These are phyloP conservation scores for Groenewaldozyma auringiensis DNA, from an alignment of 1,139 yeast species.

Conservation along the genomic window DNA sequence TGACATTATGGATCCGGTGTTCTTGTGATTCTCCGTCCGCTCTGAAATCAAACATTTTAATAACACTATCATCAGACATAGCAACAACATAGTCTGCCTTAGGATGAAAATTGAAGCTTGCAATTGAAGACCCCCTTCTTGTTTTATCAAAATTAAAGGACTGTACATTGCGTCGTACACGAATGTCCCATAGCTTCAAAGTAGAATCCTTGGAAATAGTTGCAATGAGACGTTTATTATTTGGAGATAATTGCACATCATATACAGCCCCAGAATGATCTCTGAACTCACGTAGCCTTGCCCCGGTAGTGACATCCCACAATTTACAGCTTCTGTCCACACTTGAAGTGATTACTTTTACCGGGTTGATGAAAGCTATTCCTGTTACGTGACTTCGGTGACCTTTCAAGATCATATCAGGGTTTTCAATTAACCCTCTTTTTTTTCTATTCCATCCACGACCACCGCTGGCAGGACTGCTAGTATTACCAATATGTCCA, in stretches of 20 bases:
- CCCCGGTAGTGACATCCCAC: conserved; percentile 71
- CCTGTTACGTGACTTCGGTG: conserved; percentile 80
- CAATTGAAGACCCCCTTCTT: conserved; percentile 54
- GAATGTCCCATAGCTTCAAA: conserved; percentile 89
- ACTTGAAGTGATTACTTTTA: conserved; percentile 56
- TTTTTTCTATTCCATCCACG: conserved; percentile 10
- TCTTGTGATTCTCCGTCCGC: neutral
- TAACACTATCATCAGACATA: conserved; percentile 65
- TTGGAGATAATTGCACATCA: conserved; percentile 39
- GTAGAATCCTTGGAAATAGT: conserved; percentile 93
- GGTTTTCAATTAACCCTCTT: neutral
- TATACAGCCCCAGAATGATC: conserved; percentile 82
- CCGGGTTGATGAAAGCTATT: conserved; percentile 51
- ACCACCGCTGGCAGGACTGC: neutral
- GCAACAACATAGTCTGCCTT: conserved; percentile 30
- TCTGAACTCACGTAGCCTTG: conserved; percentile 47
- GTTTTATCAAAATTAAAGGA: conserved; percentile 46
- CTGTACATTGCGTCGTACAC: conserved; percentile 66
- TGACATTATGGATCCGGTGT: neutral
- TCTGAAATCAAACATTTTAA: conserved; percentile 54
- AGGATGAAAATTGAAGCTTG: neutral
- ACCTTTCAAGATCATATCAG: conserved; percentile 56
- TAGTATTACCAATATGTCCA: conserved; percentile 4
- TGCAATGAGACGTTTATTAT: conserved; percentile 52
- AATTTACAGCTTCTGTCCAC: conserved; percentile 77